These are phyloP conservation scores for Xanthoparmelia taractica DNA, from an alignment of 495 filamentous ascomycete genomes.

Conservation along the genomic window DNA sequence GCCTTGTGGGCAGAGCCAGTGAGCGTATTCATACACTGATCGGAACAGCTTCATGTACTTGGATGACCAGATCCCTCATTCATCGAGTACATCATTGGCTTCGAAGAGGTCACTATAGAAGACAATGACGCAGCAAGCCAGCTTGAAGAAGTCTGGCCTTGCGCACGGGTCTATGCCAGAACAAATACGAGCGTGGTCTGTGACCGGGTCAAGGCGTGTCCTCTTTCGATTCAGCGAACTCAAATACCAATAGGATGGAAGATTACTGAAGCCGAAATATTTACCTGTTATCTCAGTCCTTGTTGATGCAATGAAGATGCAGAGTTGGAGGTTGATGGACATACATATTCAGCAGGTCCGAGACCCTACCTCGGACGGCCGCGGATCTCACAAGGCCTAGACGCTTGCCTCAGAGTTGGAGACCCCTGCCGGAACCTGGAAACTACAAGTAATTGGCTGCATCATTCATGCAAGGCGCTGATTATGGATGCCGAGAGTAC, in stretches of 20 bases:
- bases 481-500: neutral
- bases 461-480: constrained; percentile 1
- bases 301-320: too few relatives aligned
- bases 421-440: neutral
- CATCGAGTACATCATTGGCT: neutral
- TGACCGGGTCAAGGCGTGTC: neutral
- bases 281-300: too few relatives aligned
- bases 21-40: neutral
- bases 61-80: neutral
- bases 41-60: neutral
- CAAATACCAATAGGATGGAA: neutral
- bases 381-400: neutral
- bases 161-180: neutral
- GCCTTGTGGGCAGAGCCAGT: neutral
- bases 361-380: neutral
- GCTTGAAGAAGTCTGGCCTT: neutral
- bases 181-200: neutral
- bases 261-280: neutral
- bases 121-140: neutral
- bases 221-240: neutral
- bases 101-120: neutral
- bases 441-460: neutral
- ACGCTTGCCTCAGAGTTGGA: neutral
- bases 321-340: neutral
- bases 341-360: too few relatives aligned